Evolutionary conservation across 441 rosid species (phyloP).

Genomic region (Mallotus repandus): DNA sequence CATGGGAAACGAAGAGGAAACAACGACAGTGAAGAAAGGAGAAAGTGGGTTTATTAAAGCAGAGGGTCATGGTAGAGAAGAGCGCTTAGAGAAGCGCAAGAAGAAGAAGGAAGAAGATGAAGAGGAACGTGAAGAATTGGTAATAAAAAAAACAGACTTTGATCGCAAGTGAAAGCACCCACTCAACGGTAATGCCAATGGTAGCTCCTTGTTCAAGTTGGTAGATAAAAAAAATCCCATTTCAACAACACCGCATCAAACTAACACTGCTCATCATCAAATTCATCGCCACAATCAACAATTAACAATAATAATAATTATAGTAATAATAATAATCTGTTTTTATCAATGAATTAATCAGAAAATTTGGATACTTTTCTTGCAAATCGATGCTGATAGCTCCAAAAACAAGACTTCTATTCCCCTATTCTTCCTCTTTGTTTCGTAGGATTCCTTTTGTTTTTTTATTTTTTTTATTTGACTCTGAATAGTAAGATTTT

Average conservation of each 20-base stretch:
- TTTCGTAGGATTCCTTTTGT: background rate
- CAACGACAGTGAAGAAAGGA: conserved; percentile 10
- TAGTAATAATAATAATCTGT: too few species aligned
- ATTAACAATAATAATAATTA: too few species aligned
- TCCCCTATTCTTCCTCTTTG: background rate
- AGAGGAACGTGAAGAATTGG: conserved; percentile 21
- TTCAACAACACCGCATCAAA: conserved; percentile 30
- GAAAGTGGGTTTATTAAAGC: conserved; percentile 32
- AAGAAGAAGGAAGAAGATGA: background rate
- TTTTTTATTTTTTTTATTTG: background rate
- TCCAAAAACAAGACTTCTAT: conserved; percentile 8
- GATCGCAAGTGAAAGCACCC: conserved; percentile 62
- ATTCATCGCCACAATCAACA: conserved; percentile 18
- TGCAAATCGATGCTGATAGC: conserved; percentile 29
- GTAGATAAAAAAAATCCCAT: conserved; percentile 27
- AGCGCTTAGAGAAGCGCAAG: conserved; percentile 33
- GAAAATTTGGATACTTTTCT: conserved; percentile 41
- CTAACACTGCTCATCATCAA: conserved; percentile 19
- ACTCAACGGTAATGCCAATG: conserved; percentile 32
- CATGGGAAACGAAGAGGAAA: conserved; percentile 37
- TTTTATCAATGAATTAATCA: too few species aligned
- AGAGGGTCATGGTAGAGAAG: conserved; percentile 51
- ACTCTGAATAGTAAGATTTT: background rate
- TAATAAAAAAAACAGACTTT: conserved; percentile 36
- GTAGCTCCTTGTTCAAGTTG: conserved; percentile 13